These are phyloP conservation scores for Cryptosporidium bovis DNA, from an alignment of 169 alveolate species.

Conservation along the genomic window DNA sequence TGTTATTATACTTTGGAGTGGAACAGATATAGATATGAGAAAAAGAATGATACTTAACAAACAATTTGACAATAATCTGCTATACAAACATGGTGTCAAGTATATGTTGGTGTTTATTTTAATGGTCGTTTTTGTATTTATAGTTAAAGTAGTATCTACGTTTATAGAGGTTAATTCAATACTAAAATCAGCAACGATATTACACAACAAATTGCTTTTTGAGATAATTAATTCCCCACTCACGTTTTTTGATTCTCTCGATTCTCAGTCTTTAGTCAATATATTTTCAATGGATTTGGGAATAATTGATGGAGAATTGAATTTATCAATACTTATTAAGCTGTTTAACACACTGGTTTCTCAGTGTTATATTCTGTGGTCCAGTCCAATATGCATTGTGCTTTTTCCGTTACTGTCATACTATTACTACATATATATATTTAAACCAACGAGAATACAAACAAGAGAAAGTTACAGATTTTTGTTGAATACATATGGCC, in stretches of 20 bases:
- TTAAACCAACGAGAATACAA: slow-evolving; percentile 74
- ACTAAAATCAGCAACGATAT: slow-evolving; percentile 11
- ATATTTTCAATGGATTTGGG: slow-evolving; percentile 67
- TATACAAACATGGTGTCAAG: slow-evolving; percentile 15
- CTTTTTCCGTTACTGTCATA: slow-evolving; percentile 22
- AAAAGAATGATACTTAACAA: slow-evolving; percentile 29
- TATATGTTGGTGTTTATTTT: slow-evolving; percentile 28
- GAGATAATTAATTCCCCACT: slow-evolving; percentile 40
- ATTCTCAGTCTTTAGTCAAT: slow-evolving; percentile 49
- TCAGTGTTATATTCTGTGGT: slow-evolving; percentile 47
- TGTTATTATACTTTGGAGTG: slow-evolving; percentile 61
- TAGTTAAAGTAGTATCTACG: neutral
- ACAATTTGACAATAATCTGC: slow-evolving; percentile 8
- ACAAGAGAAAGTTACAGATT: slow-evolving; percentile 65
- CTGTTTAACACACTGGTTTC: slow-evolving; percentile 21
- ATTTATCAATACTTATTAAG: slow-evolving; percentile 6
- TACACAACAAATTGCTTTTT: slow-evolving; percentile 37
- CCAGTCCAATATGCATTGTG: slow-evolving; percentile 41
- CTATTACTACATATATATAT: slow-evolving; percentile 38
- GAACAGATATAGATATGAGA: slow-evolving; percentile 58
- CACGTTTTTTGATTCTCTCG: slow-evolving; percentile 41
- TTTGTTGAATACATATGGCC: slow-evolving; percentile 60
- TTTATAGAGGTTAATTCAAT: slow-evolving; percentile 48
- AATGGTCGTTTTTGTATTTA: slow-evolving; percentile 1
- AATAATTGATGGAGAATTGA: slow-evolving; percentile 52